Base-by-base conservation (phyloP, 345 rosid genomes). In the Mangifera indica region DNA sequence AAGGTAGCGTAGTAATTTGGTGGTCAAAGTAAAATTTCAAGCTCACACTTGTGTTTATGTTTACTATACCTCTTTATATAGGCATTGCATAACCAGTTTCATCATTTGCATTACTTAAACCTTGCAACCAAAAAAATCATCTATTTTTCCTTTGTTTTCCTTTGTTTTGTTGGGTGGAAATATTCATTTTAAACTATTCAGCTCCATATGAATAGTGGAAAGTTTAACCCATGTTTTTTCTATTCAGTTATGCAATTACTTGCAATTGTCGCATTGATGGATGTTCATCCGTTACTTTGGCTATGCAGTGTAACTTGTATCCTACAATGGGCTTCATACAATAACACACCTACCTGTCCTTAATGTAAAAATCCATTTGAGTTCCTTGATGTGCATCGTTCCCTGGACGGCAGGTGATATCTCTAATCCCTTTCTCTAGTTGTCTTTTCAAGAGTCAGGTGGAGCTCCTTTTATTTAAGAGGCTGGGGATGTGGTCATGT, bases 291-390 rank as follows among this genome's bases (percentile, higher is more conserved):
- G 17, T 66, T 77, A 5, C 7, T 72, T 79, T 48, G 69, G 76
- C 72, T 40, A 14, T 84, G 80, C 79, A 92, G 98, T 77, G 96
- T 86, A 78, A 89, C 82, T 0, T 93, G 99, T 74, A 93, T 93
- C 68, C 96, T 95, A 56, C 96, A 81, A 12, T 93, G 99, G 98
- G 98, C 92, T n/a, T 84, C 96, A 3, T 91, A 83, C 74, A 81
- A 74, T 77, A 76, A 86, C 81, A 83, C 77, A 22, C 91, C 86
- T 18, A 87, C 83, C 9, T 95, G 98, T 64, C 99, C 99, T 76
- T 96, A 95, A 78, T 95, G 98, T 74, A 95, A 95, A 71, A 82
- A 81, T 81, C 99, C 96, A n/a, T 89, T 95, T 61, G 92, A 91
- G 76, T 89, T 79, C 79, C 97, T 95, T 70, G 85, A 84, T 71